Evolutionary conservation across 1,284 basidiomycete genomes (phyloP).

Genomic region (Wolfiporia cocos): DNA sequence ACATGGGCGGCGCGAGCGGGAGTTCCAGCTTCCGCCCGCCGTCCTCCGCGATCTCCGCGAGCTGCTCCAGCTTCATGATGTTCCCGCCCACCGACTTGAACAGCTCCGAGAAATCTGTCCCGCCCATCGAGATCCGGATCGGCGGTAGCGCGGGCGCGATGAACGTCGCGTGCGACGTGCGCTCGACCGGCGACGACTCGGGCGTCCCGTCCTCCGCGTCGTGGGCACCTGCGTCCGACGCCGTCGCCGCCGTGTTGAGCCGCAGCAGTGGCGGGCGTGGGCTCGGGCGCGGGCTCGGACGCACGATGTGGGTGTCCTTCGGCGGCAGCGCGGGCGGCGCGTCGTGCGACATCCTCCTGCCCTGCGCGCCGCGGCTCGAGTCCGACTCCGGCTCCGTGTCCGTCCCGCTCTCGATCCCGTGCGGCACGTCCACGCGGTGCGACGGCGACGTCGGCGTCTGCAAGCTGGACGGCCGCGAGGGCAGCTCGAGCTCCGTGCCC

Average conservation of each 20-base stretch:
- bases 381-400: conserved; percentile 55
- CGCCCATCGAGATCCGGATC: conserved; percentile 77
- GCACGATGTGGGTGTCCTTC: conserved; percentile 35
- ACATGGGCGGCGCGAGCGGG: conserved; percentile 4
- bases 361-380: conserved; percentile 18
- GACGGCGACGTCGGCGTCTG: conserved; percentile 51
- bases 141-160: conserved; percentile 78
- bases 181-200: conserved; percentile 54
- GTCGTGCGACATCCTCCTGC: conserved; percentile 15
- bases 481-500: conserved; percentile 17
- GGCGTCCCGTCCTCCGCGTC: conserved; percentile 35
- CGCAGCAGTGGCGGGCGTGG: conserved; percentile 16
- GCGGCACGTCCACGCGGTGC: conserved; percentile 61
- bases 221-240: conserved; percentile 21
- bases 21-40: conserved; percentile 16
- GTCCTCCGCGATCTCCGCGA: conserved; percentile 27
- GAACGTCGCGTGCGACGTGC: conserved; percentile 64
- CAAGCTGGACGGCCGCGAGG: conserved; percentile 18
- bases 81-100: conserved; percentile 47
- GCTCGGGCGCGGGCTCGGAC: conserved; percentile 10
- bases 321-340: conserved; percentile 45
- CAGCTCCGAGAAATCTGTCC: conserved; percentile 72
- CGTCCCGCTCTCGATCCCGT: conserved; percentile 65
- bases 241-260: conserved; percentile 14
- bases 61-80: conserved; percentile 35